Conservation (phyloP, 1,284 basidiomycete species). For the Melampsora americana region DNA sequence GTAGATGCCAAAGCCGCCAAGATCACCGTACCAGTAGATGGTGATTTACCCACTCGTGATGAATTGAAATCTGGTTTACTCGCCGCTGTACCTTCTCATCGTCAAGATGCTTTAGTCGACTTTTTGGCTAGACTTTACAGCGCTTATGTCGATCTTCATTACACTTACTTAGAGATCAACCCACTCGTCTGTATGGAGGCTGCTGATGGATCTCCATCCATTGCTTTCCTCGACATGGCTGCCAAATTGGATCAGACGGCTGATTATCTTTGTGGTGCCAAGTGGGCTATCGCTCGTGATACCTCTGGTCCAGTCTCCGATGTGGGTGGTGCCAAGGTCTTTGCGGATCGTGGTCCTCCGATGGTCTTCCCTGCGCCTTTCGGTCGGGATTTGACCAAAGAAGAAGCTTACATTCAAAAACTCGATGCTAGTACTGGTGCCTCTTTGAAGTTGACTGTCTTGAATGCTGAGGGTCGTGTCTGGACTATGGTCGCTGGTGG, state of each 20-base stretch:
- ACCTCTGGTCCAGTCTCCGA: conserved; percentile 66
- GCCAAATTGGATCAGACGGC: conserved; percentile 99
- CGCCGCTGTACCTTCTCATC: conserved; percentile 66
- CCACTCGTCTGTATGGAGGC: conserved; percentile 91
- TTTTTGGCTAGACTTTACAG: conserved; percentile 93
- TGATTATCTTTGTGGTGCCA: conserved; percentile 95
- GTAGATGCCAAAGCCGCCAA: conserved; percentile 96
- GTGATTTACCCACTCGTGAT: conserved; percentile 71
- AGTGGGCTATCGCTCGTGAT: conserved; percentile 97
- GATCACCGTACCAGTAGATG: conserved; percentile 61
- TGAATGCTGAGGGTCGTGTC: conserved; percentile 89
- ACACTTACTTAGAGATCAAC: conserved; percentile 99
- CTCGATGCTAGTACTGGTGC: conserved; percentile 95
- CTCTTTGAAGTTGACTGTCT: conserved; percentile 93
- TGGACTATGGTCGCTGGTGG: conserved; percentile 99
- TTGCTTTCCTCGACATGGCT: conserved; percentile 98
- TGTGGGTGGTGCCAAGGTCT: conserved; percentile 60
- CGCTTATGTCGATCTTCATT: conserved; percentile 95
- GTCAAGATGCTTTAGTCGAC: conserved; percentile 81
- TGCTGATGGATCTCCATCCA: conserved; percentile 69
- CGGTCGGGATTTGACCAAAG: conserved; percentile 95
- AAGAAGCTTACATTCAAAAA: conserved; percentile 99
- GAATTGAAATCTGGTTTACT: conserved; percentile 72
- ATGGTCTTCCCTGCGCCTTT: conserved; percentile 90
- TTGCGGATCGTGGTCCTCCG: conserved; percentile 88